Evolutionary conservation across 371 early-diverging fungal species (phyloP).

Genomic region (Homolaphlyctis polyrhiza): DNA sequence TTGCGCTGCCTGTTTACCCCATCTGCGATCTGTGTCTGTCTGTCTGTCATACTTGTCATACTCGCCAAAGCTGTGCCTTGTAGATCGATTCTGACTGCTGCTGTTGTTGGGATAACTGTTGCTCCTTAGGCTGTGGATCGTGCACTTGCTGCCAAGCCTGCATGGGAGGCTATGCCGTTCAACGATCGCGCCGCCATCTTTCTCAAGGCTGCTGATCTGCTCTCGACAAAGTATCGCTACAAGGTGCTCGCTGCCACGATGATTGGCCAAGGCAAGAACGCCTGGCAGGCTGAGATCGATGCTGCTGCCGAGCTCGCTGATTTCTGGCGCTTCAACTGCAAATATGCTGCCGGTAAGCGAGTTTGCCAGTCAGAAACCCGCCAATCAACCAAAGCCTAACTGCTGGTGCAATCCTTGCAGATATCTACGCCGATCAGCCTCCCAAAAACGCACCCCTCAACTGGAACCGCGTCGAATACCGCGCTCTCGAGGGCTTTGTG

Average conservation of each 20-base stretch:
- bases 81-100: background rate
- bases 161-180: slow-evolving; percentile 93
- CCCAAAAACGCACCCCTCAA: slow-evolving; percentile 76
- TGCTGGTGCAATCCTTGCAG: slow-evolving; percentile 43
- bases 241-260: slow-evolving; percentile 95
- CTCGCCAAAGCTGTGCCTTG: slow-evolving; percentile 10
- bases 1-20: slow-evolving; percentile 1
- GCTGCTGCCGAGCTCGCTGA: slow-evolving; percentile 90
- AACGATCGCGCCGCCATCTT: slow-evolving; percentile 94
- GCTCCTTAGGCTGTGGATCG: slow-evolving; percentile 75
- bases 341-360: slow-evolving; percentile 86
- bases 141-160: slow-evolving; percentile 76
- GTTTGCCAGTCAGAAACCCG: background rate
- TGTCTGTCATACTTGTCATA: background rate
- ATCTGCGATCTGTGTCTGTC: background rate
- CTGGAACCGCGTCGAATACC: slow-evolving; percentile 97
- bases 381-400: background rate
- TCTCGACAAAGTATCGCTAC: slow-evolving; percentile 85
- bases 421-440: slow-evolving; percentile 91
- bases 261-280: slow-evolving; percentile 98
- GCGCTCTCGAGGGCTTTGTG: slow-evolving; percentile 94
- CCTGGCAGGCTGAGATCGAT: slow-evolving; percentile 99
- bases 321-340: slow-evolving; percentile 94
- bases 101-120: background rate
- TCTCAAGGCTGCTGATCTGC: slow-evolving; percentile 94